Percentiles rank a stretch among this genome's conserved stretches.
Conservation (phyloP, 306 rosid species). For the Prinsepia uniflora region DNA sequence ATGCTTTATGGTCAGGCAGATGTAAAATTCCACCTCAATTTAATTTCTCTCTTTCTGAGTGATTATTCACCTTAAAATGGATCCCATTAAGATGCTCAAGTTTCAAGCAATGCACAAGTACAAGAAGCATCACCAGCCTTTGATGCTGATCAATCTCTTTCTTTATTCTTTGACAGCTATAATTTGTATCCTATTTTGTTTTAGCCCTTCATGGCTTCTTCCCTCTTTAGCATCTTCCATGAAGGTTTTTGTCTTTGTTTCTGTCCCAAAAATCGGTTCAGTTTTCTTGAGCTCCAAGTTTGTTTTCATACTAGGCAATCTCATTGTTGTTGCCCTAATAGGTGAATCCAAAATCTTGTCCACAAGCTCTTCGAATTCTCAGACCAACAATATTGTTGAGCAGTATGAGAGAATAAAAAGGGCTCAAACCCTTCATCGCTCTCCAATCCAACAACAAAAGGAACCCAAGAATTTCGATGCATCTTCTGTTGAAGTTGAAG, state of each 20-base stretch:
- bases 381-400: slow-evolving; percentile 23
- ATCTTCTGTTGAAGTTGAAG: slow-evolving; percentile 11
- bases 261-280: slow-evolving; percentile 20
- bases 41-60: not conserved
- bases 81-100: slow-evolving; percentile 26
- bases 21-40: slow-evolving; percentile 19
- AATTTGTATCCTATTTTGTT: slow-evolving; percentile 25
- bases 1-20: slow-evolving; percentile 26
- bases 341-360: slow-evolving; percentile 54
- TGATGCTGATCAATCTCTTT: slow-evolving; percentile 14
- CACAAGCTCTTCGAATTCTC: slow-evolving; percentile 29
- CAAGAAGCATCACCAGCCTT: slow-evolving; percentile 17
- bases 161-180: slow-evolving; percentile 25
- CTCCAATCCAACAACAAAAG: slow-evolving; percentile 18
- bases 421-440: slow-evolving; percentile 20
- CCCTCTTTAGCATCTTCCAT: slow-evolving; percentile 28
- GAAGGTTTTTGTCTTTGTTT: slow-evolving; percentile 21
- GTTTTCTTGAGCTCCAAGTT: slow-evolving; percentile 35
- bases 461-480: not conserved
- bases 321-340: slow-evolving; percentile 39
- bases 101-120: slow-evolving; percentile 21
- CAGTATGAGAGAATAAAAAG: slow-evolving; percentile 41
- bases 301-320: slow-evolving; percentile 45
- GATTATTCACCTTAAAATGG: slow-evolving; percentile 18
- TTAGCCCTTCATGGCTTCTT: slow-evolving; percentile 36